phyloP scores from a whole-genome alignment of 768 basidiomycete genomes.

The Astraeus odoratus region DNA sequence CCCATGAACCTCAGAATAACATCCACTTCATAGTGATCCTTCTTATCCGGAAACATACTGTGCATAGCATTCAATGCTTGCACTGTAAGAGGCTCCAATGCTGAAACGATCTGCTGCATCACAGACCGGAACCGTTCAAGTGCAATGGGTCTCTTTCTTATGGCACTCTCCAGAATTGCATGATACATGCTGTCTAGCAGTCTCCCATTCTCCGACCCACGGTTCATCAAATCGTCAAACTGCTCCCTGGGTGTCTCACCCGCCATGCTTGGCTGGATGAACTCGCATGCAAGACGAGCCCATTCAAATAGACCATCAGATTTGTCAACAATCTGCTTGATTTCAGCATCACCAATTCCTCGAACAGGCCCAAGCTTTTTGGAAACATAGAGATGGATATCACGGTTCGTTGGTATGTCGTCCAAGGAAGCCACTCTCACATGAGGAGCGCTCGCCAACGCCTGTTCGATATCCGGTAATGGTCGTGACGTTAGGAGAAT shows the following conservation, averaged over 20 bases:
- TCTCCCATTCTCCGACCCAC: not conserved
- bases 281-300: not conserved
- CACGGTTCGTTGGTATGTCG: not conserved
- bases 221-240: not conserved
- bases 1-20: too few relatives aligned
- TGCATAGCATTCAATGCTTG: not conserved
- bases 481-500: not conserved
- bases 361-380: not conserved
- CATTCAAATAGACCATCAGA: not conserved
- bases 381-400: not conserved
- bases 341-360: not conserved
- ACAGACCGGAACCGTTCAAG: not conserved
- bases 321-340: not conserved
- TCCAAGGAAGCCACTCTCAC: not conserved
- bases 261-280: not conserved
- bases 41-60: not conserved
- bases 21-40: too few relatives aligned
- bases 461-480: not conserved
- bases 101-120: not conserved
- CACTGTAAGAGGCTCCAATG: constrained; percentile 1
- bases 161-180: not conserved
- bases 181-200: not conserved
- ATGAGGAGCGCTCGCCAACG: not conserved
- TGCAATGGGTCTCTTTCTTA: not conserved
- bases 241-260: not conserved